Conservation (phyloP, 306 rosid genomes). For the Mimosa pudica region DNA sequence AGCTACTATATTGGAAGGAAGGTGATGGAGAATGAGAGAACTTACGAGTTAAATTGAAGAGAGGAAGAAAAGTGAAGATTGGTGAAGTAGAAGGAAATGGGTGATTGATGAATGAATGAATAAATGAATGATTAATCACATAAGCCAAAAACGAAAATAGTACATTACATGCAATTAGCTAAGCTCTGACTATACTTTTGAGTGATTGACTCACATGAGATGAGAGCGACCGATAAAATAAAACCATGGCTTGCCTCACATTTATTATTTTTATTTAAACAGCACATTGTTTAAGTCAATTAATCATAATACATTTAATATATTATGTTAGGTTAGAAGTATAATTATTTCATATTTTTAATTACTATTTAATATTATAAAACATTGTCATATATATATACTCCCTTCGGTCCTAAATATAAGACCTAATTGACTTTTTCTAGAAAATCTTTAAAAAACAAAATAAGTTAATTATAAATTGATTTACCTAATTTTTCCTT, state of each 20-base stretch:
- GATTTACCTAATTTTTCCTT: too few species aligned
- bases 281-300: too few species aligned
- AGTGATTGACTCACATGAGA: background rate
- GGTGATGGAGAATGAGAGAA: background rate
- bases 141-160: background rate
- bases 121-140: background rate
- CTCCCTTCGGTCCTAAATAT: too few species aligned
- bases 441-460: too few species aligned
- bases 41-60: background rate
- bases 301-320: too few species aligned
- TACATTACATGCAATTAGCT: background rate
- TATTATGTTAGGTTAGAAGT: too few species aligned
- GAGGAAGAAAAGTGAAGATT: background rate
- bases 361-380: too few species aligned
- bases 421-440: too few species aligned
- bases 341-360: too few species aligned
- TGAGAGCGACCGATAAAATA: background rate
- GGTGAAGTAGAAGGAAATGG: background rate
- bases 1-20: background rate
- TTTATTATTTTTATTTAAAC: background rate
- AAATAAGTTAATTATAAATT: too few species aligned
- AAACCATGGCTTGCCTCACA: background rate
- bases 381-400: too few species aligned
- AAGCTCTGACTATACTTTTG: background rate
- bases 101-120: too few species aligned